Base-by-base conservation (phyloP, 2,329 filamentous ascomycete species). In the Phyllachora maydis region DNA sequence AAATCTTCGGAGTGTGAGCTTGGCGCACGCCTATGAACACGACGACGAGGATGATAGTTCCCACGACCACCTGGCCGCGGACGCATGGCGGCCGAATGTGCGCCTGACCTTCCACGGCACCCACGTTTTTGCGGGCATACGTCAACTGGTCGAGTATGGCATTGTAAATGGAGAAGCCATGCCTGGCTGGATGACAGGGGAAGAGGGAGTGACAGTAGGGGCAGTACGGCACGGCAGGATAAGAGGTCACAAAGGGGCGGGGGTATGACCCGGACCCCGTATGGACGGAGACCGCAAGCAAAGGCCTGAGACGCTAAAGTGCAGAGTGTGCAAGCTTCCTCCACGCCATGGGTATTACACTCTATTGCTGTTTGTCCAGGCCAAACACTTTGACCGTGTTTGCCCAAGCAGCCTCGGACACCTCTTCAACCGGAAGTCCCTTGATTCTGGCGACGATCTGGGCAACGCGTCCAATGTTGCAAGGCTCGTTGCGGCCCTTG, bases 401-500 rank as follows among this genome's bases (percentile, higher is more conserved):
- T 21, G 50, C 60, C 79, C 79, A 90, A 4, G 78, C 73, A 43
- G 72, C 73, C 49, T 93, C 81, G 39, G 72, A 79, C 11, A 98
- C 73, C 40, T 85, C 74, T 40, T 90, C 70, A 1, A 91, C 61
- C 4, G 59, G 49, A 4, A 92, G 56, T 0, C 65, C 78, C 47
- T 92, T 93, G 32, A 95, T 74, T 19, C 62, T 69, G 2, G 88
- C 85, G 32, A 98, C 71, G 24, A 85, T 78, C 44, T 74, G 70
- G n/a, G 81, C 88, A 9, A 98, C 77, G 25, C 74, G 69, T 32
- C 73, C 68, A 33, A 98, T 93, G 25, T 65, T 74, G 36, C 75
- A 83, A 7, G 85, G 79, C 48, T 98, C 88, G 42, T 98, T 98
- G 29, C 88, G 66, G 1, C 85, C 81, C 51, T 95, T 98, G 25